A percentile compares a stretch with the other conserved stretches of the same genome.
These are phyloP conservation scores for Exidia glandulosa DNA, from an alignment of 768 basidiomycete species.

Conservation along the genomic window DNA sequence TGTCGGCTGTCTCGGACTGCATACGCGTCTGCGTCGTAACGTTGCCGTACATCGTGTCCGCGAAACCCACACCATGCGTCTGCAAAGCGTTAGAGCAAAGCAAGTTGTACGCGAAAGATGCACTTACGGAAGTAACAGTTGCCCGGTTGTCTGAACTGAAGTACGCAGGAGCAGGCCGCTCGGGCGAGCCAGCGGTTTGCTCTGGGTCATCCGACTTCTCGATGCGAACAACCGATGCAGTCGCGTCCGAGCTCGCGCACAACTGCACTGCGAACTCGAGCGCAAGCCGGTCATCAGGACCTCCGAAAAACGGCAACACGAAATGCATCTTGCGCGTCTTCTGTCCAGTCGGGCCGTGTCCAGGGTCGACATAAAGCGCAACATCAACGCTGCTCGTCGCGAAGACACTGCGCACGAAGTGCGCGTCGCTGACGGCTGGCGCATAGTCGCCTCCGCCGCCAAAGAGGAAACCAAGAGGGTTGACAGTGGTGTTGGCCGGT, in stretches of 20 bases:
- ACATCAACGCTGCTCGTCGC: slow-evolving; percentile 55
- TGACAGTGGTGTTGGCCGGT: slow-evolving; percentile 17
- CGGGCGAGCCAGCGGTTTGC: slow-evolving; percentile 2
- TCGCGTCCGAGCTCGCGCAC: slow-evolving; percentile 49
- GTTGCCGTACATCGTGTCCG: slow-evolving; percentile 63
- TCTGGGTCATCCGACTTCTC: slow-evolving; percentile 32
- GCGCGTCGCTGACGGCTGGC: slow-evolving; percentile 51
- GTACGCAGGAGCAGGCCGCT: slow-evolving; percentile 20
- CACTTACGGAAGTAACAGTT: slow-evolving; percentile 40
- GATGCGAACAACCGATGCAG: slow-evolving; percentile 67
- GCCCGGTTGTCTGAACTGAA: slow-evolving; percentile 21
- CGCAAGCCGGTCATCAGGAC: slow-evolving; percentile 84
- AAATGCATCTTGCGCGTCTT: slow-evolving; percentile 40
- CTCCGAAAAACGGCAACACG: slow-evolving; percentile 88
- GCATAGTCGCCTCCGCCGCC: slow-evolving; percentile 29
- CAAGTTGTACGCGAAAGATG: not conserved
- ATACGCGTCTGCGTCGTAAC: slow-evolving; percentile 52
- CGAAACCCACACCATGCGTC: slow-evolving; percentile 27
- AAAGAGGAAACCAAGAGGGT: slow-evolving; percentile 69
- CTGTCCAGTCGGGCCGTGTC: slow-evolving; percentile 20
- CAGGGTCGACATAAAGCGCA: slow-evolving; percentile 71
- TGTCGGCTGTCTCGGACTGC: slow-evolving; percentile 79
- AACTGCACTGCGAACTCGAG: slow-evolving; percentile 78
- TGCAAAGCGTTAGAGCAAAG: not conserved
- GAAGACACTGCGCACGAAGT: slow-evolving; percentile 78